These are phyloP conservation scores for Globisporangium mamillatum DNA, from an alignment of 352 stramenopile species.

Conservation along the genomic window DNA sequence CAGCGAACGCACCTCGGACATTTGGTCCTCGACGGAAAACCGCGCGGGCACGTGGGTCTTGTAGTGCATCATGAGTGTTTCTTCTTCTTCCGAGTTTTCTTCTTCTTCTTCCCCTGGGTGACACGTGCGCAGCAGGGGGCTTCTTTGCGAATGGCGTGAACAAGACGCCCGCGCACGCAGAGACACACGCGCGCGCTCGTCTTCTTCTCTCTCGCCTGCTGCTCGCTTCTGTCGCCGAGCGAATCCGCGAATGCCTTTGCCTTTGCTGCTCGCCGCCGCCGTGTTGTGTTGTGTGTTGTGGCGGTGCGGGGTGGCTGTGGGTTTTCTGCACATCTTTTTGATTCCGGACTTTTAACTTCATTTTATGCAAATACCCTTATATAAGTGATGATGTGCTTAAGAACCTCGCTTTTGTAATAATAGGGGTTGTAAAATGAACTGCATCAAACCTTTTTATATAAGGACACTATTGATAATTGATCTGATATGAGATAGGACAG, in stretches of 20 bases:
- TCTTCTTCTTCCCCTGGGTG: neutral
- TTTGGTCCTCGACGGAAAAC: slow-evolving; percentile 87
- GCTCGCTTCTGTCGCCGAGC: slow-evolving; percentile 5
- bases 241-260: slow-evolving; percentile 4
- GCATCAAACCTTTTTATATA: neutral
- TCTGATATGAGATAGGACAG: slow-evolving; percentile 7
- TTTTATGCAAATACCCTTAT: neutral
- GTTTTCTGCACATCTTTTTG: neutral
- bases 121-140: neutral
- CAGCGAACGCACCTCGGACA: slow-evolving; percentile 59
- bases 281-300: slow-evolving; percentile 6
- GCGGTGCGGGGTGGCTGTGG: neutral
- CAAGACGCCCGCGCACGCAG: neutral
- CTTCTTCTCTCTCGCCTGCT: neutral
- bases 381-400: neutral
- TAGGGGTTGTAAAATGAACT: neutral
- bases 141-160: slow-evolving; percentile 7
- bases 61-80: slow-evolving; percentile 63
- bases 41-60: slow-evolving; percentile 83
- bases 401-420: neutral
- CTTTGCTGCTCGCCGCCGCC: neutral
- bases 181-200: neutral
- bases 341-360: neutral
- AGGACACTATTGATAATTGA: neutral
- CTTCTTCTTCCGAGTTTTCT: neutral